Evolutionary conservation across 257 asterid genomes (phyloP).

Genomic region (Lycium ferocissimum): DNA sequence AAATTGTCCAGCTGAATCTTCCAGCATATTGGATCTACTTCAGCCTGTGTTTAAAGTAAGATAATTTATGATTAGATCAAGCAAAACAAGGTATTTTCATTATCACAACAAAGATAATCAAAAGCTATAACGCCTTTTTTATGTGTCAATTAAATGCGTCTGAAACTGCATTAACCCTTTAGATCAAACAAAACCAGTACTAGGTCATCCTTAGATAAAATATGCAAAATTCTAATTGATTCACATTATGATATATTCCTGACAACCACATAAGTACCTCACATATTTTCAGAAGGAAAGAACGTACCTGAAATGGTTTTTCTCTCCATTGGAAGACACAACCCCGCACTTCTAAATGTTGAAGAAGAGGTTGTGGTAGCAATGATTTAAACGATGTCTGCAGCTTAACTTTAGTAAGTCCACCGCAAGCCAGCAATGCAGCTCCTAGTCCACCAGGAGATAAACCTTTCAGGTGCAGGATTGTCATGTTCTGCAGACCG

Average conservation of each 20-base stretch:
- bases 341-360: constrained; percentile 83
- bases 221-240: not conserved
- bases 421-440: constrained; percentile 77
- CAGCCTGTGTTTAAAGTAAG: constrained; percentile 52
- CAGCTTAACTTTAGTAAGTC: constrained; percentile 84
- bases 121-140: not conserved
- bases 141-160: not conserved
- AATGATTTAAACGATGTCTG: constrained; percentile 61
- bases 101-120: not conserved
- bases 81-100: not conserved
- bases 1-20: constrained; percentile 57
- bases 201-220: not conserved
- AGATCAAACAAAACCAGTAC: not conserved
- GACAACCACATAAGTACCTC: not conserved
- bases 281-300: not conserved
- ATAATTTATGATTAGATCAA: not conserved
- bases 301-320: constrained; percentile 66
- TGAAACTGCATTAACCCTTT: not conserved
- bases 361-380: constrained; percentile 60
- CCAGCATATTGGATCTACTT: constrained; percentile 82
- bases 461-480: constrained; percentile 66
- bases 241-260: not conserved
- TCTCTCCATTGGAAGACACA: constrained; percentile 80
- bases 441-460: constrained; percentile 72
- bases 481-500: constrained; percentile 76